These are phyloP conservation scores for Mariannaea sp. DNA, from an alignment of 2,329 filamentous ascomycete species.

Conservation along the genomic window DNA sequence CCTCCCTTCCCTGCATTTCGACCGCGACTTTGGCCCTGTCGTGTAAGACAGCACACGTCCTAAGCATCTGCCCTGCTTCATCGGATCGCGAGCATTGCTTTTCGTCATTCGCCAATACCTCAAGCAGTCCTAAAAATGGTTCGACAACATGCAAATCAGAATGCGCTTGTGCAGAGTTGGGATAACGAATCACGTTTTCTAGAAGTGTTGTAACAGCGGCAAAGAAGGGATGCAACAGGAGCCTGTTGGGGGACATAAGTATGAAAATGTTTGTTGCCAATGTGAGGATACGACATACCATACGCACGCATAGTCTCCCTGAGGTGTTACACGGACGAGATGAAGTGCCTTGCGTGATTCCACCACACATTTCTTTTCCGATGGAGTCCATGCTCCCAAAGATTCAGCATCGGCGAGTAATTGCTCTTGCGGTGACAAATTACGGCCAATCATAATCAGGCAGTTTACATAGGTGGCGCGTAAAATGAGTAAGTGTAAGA, in stretches of 20 bases:
- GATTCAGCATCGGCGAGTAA: not conserved
- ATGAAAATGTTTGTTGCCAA: not conserved
- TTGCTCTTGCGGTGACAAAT: slow-evolving; percentile 19
- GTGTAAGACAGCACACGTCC: not conserved
- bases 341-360: slow-evolving; percentile 36
- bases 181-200: slow-evolving; percentile 14
- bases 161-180: slow-evolving; percentile 9
- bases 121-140: slow-evolving; percentile 16
- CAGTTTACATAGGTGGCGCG: slow-evolving; percentile 36
- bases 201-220: slow-evolving; percentile 23
- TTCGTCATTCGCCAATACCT: slow-evolving; percentile 6
- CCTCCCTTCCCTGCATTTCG: not conserved
- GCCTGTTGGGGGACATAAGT: slow-evolving; percentile 12
- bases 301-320: slow-evolving; percentile 30
- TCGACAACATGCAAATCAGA: slow-evolving; percentile 17
- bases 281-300: slow-evolving; percentile 14
- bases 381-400: not conserved
- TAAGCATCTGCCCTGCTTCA: slow-evolving; percentile 10
- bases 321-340: slow-evolving; percentile 31
- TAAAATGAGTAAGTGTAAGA: slow-evolving; percentile 34
- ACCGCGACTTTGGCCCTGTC: slow-evolving; percentile 8
- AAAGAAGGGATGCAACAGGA: slow-evolving; percentile 26
- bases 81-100: slow-evolving; percentile 7
- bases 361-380: slow-evolving; percentile 26
- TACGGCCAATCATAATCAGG: slow-evolving; percentile 31